Conservation (phyloP, 2,329 filamentous ascomycete species). For the Paraphaeosphaeria minitans region DNA sequence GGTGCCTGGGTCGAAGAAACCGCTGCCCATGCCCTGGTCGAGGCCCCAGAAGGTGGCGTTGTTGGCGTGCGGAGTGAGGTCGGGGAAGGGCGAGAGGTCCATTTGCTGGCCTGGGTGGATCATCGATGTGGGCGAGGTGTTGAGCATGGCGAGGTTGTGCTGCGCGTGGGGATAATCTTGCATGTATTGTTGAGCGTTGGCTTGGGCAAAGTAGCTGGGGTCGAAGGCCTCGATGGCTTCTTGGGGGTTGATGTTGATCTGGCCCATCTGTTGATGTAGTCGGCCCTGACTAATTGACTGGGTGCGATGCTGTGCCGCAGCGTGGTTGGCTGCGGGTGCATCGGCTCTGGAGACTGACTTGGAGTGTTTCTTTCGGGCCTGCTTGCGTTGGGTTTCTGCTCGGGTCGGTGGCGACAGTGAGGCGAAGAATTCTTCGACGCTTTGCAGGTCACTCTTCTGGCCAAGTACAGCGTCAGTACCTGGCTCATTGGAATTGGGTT, state of each 20-base stretch:
- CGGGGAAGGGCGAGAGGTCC: constrained; percentile 41
- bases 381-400: constrained; percentile 55
- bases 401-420: constrained; percentile 69
- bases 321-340: constrained; percentile 26
- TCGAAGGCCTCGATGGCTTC: constrained; percentile 34
- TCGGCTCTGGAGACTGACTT: constrained; percentile 41
- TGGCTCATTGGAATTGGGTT: constrained; percentile 71
- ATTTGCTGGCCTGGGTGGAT: constrained; percentile 41
- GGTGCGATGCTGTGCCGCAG: constrained; percentile 27
- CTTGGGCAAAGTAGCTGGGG: constrained; percentile 34
- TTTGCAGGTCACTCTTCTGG: constrained; percentile 88
- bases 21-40: constrained; percentile 33
- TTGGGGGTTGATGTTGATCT: constrained; percentile 38
- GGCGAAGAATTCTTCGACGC: constrained; percentile 92
- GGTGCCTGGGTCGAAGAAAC: constrained; percentile 55
- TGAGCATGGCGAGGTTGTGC: constrained; percentile 47
- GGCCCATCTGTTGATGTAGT: constrained; percentile 36
- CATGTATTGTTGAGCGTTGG: constrained; percentile 40
- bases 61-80: constrained; percentile 39
- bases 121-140: constrained; percentile 36
- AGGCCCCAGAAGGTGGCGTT: constrained; percentile 40
- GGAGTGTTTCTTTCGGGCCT: constrained; percentile 52
- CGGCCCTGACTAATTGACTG: constrained; percentile 31
- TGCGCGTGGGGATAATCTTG: constrained; percentile 58
- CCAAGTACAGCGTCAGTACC: constrained; percentile 88